A percentile compares a stretch with the other conserved stretches of the same genome.
Evolutionary conservation across 2,329 filamentous ascomycete genomes (phyloP).

Genomic region (Claviceps sp.): DNA sequence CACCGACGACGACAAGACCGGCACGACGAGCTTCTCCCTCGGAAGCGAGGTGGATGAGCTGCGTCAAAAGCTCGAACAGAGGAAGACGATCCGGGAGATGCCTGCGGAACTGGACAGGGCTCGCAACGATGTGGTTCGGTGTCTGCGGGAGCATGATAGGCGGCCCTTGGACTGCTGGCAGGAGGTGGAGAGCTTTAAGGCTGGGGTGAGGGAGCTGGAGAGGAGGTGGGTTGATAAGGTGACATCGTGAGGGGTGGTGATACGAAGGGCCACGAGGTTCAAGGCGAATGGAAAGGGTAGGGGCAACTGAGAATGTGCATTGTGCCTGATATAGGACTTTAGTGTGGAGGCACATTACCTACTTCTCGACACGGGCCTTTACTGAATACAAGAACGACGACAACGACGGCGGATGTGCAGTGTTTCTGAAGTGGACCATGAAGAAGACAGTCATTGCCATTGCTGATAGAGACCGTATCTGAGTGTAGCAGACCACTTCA

Average conservation of each 20-base stretch:
- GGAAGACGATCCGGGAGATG: constrained; percentile 52
- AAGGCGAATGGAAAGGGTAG: neutral
- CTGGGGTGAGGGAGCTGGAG: constrained; percentile 77
- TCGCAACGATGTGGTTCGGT: constrained; percentile 62
- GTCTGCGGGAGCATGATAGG: constrained; percentile 71
- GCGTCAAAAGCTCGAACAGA: constrained; percentile 43
- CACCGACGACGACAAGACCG: constrained; percentile 9
- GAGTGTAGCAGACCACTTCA: no score
- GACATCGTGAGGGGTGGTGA: constrained; percentile 22
- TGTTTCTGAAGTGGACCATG: no score
- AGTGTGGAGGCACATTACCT: no score
- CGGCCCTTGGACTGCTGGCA: constrained; percentile 88
- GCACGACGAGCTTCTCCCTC: constrained; percentile 32
- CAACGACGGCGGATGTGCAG: no score
- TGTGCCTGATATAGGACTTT: no score
- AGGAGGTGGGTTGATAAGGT: constrained; percentile 78
- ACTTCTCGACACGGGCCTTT: no score
- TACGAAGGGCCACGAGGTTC: neutral
- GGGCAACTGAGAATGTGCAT: no score
- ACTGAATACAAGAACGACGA: no score
- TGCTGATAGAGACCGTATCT: no score
- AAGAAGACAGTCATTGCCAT: no score
- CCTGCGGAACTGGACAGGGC: constrained; percentile 63
- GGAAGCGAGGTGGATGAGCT: constrained; percentile 46
- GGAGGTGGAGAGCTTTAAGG: constrained; percentile 84